These are phyloP conservation scores for Saccharomyces mikatae DNA, from an alignment of 805 yeast genomes.

Conservation along the genomic window DNA sequence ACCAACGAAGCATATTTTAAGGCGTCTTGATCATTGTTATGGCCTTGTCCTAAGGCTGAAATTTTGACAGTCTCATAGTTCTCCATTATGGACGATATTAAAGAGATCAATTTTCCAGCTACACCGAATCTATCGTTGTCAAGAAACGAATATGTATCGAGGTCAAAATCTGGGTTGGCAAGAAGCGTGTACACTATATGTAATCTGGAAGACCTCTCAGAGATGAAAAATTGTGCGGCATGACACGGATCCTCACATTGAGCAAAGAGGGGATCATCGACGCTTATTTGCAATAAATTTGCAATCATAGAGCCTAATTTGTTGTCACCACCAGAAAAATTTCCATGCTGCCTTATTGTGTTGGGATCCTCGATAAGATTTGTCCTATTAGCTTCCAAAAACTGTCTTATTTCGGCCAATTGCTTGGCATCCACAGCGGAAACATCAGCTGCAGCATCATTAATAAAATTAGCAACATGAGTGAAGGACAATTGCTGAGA, in stretches of 20 bases:
- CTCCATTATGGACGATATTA: background rate
- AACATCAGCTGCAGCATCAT: background rate
- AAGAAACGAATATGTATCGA: background rate
- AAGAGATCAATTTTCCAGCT: background rate
- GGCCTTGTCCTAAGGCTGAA: background rate
- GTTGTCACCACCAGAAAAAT: background rate
- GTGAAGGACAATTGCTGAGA: background rate
- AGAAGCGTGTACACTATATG: background rate
- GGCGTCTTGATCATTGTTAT: background rate
- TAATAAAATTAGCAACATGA: background rate
- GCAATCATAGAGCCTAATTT: background rate
- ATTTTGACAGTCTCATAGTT: background rate
- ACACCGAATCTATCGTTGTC: background rate
- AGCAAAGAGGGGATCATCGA: background rate
- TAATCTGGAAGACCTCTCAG: background rate
- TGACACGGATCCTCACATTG: background rate
- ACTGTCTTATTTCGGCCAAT: background rate
- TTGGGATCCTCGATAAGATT: background rate
- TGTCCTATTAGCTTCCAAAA: background rate
- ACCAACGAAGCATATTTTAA: background rate
- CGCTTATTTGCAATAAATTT: background rate
- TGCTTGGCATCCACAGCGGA: background rate
- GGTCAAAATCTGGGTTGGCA: background rate
- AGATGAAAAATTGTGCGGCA: background rate
- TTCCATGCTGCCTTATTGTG: background rate